phyloP scores from a whole-genome alignment of 129 eudicot species.

The Rutidosis leptorrhynchoides region DNA sequence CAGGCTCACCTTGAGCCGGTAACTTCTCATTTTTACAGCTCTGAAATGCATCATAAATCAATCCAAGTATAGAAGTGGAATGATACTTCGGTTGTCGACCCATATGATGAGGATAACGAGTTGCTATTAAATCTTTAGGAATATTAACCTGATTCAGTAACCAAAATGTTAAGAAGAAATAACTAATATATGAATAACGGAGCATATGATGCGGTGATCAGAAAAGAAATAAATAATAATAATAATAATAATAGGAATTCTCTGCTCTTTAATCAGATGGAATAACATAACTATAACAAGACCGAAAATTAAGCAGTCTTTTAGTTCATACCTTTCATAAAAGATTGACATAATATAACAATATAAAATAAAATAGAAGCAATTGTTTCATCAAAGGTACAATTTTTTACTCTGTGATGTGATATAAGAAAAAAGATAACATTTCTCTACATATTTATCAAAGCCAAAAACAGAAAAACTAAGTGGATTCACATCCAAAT shows the following conservation, averaged over 20 bases:
- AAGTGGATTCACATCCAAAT: neutral
- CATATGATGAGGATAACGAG: slow-evolving; percentile 29
- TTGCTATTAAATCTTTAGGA: slow-evolving; percentile 30
- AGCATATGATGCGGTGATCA: neutral
- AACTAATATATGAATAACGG: neutral
- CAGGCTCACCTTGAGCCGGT: slow-evolving; percentile 20
- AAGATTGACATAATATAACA: neutral
- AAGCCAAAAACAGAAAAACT: too few relatives aligned
- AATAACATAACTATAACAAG: too few relatives aligned
- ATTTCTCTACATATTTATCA: neutral
- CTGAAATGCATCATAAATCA: slow-evolving; percentile 30
- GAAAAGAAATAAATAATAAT: neutral
- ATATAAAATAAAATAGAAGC: neutral
- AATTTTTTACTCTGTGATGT: neutral
- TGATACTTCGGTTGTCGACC: slow-evolving; percentile 22
- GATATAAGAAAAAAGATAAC: neutral
- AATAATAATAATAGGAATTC: too few relatives aligned
- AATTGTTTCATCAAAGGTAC: neutral
- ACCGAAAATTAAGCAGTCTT: too few relatives aligned
- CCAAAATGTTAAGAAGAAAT: neutral
- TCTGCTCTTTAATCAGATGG: too few relatives aligned
- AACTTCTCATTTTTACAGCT: slow-evolving; percentile 28
- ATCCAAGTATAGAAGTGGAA: slow-evolving; percentile 32
- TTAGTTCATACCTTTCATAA: too few relatives aligned
- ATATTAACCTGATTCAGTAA: slow-evolving; percentile 22